These are phyloP conservation scores for Boletus sp. DNA, from an alignment of 1,284 basidiomycete species.

Conservation along the genomic window DNA sequence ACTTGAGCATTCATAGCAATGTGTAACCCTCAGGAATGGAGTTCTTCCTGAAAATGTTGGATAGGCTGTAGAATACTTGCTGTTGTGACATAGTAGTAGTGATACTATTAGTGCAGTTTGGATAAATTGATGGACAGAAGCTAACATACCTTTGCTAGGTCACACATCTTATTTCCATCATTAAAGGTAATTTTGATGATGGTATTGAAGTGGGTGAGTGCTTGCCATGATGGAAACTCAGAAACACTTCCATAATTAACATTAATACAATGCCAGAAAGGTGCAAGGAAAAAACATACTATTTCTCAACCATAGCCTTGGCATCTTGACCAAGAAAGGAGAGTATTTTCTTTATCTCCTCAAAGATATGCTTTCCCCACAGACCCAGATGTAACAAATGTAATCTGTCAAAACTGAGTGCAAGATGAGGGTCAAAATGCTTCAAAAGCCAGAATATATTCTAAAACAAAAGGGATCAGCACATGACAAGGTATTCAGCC, in stretches of 20 bases:
- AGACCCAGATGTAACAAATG: neutral
- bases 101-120: neutral
- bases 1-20: neutral
- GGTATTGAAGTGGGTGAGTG: neutral
- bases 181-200: neutral
- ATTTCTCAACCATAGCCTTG: neutral
- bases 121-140: neutral
- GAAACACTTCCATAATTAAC: neutral
- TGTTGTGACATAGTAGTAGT: neutral
- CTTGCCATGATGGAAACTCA: neutral
- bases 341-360: neutral
- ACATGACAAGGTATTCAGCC: neutral
- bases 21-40: neutral
- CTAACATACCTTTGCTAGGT: constrained; percentile 1
- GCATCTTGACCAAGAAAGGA: neutral
- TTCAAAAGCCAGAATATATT: neutral
- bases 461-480: neutral
- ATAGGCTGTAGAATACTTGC: neutral
- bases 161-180: neutral
- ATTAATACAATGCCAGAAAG: neutral
- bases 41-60: neutral
- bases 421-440: too few species aligned
- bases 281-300: neutral
- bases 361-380: neutral
- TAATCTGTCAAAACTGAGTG: too few species aligned